phyloP scores from a whole-genome alignment of 495 filamentous ascomycete species.

The Neurospora tetrasperma region DNA sequence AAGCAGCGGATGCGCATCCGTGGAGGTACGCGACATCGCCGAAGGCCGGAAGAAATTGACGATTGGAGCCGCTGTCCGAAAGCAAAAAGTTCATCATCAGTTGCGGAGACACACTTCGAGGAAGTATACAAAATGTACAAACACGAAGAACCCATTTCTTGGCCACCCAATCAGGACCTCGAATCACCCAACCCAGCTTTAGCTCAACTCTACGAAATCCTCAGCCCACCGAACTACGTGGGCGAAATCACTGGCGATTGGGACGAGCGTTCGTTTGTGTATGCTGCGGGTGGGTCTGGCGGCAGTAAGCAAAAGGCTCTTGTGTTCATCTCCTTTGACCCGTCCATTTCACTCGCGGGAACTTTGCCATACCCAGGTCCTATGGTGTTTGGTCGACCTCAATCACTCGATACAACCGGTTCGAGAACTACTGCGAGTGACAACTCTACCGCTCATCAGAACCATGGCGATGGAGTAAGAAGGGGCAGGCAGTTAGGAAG shows the following conservation, averaged over 20 bases:
- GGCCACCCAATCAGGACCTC: conserved; percentile 46
- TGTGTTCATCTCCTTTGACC: conserved; percentile 56
- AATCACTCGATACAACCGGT: not conserved
- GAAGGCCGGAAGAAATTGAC: conserved; percentile 41
- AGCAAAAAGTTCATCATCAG: not conserved
- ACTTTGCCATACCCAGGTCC: conserved; percentile 10
- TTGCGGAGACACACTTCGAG: conserved; percentile 14
- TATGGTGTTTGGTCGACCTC: not conserved
- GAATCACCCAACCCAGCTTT: conserved; percentile 16
- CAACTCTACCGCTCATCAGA: not conserved
- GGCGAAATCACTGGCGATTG: conserved; percentile 42
- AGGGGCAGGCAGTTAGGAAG: not conserved
- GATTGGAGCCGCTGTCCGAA: conserved; percentile 8
- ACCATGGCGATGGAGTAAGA: not conserved
- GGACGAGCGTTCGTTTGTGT: conserved; percentile 55
- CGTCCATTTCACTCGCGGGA: conserved; percentile 24
- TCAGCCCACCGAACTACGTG: conserved; percentile 44
- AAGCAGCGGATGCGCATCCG: conserved; percentile 24
- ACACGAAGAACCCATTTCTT: conserved; percentile 42
- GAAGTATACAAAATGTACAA: conserved; percentile 30
- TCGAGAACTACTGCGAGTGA: not conserved
- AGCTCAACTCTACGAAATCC: conserved; percentile 40
- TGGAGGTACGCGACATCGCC: conserved; percentile 30
- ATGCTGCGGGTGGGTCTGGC: conserved; percentile 30
- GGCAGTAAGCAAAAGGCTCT: conserved; percentile 34